Evolutionary conservation across 1,284 basidiomycete species (phyloP), one percentile per base, ranked within the genome.

Genomic region (Neotropicomus parvogracilis): DNA sequence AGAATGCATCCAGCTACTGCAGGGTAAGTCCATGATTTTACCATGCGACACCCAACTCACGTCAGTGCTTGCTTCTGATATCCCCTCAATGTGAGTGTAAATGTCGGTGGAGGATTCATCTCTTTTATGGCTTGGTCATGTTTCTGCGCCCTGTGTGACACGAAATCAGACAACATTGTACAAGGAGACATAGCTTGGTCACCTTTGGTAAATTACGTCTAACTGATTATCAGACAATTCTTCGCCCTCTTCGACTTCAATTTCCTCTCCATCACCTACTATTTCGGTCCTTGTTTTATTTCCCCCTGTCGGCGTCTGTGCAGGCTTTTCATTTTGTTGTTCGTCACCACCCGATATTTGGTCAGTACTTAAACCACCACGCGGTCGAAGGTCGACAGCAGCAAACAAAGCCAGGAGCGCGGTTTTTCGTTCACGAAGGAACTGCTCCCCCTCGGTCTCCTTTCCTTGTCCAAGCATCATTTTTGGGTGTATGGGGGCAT

Each of bases 31-130:
- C 4, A 24, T 2, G 19, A 26, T 28, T 24, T 34, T 3, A 4
- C 3, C 9, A 14, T 24, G 29, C 14, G 2, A 46, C 8, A 14
- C 10, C 33, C n/a, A 14, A 46, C 79, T 40, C 50, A 88, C 79
- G 73, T 74, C 44, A 98, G 73, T 3, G 94, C 95, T 66, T 99
- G 95, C 61, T 94, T 97, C 63, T 98, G 95, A 68, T 99, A 99
- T 26, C 82, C 81, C 38, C 93, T 81, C 24, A 98, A 70, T 0
- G 75, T 84, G 40, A 97, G 75, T 0, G 81, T 75, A 67, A 99
- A 99, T 0, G 84, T 81, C 3, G 82, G 75, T 1, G 85, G 75
- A 5, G 95, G 90, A 27, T 95, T 86, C 77, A 90, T 91, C 65
- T 88, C 87, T 17, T 76, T 78, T 68, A 99, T 79, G 20, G 73